Conservation (phyloP, 208 protist genomes). For the Leishmania tarentolae region DNA sequence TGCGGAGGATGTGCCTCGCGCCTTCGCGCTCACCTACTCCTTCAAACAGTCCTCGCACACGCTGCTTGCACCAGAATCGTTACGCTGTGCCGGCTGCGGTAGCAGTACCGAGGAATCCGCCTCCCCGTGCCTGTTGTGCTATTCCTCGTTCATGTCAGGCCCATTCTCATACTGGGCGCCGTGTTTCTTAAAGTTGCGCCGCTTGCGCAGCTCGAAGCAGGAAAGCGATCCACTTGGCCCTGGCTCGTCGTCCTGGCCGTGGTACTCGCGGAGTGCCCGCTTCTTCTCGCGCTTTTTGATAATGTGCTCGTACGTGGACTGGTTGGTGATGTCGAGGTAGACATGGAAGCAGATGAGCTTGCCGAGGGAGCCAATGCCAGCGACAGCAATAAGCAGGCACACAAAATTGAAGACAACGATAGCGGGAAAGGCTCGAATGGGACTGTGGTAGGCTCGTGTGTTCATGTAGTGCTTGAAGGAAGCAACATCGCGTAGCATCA, state of each 20-base stretch:
- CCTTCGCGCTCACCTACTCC: not conserved
- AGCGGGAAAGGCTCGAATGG: conserved; percentile 33
- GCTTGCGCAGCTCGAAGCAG: conserved; percentile 55
- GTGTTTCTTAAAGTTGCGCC: conserved; percentile 78
- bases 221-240: conserved; percentile 17
- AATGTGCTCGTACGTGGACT: conserved; percentile 83
- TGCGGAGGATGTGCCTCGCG: not conserved
- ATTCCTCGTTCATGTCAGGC: not conserved
- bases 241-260: conserved; percentile 8
- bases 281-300: conserved; percentile 66
- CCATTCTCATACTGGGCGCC: conserved; percentile 3
- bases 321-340: conserved; percentile 55
- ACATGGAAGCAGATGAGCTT: conserved; percentile 85
- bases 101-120: not conserved
- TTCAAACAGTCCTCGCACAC: not conserved
- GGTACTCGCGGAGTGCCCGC: conserved; percentile 38
- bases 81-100: not conserved
- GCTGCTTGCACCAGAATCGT: not conserved
- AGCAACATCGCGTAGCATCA: conserved; percentile 43
- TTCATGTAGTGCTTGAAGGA: conserved; percentile 50
- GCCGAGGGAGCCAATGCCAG: conserved; percentile 46
- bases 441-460: conserved; percentile 57
- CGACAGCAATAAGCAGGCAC: conserved; percentile 30
- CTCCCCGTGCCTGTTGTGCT: not conserved
- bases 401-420: conserved; percentile 75